Percentiles rank a stretch among this genome's conserved stretches.
Evolutionary conservation across 192 early-diverging fungal species (phyloP).

Genomic region (Chytriomyces confervae): DNA sequence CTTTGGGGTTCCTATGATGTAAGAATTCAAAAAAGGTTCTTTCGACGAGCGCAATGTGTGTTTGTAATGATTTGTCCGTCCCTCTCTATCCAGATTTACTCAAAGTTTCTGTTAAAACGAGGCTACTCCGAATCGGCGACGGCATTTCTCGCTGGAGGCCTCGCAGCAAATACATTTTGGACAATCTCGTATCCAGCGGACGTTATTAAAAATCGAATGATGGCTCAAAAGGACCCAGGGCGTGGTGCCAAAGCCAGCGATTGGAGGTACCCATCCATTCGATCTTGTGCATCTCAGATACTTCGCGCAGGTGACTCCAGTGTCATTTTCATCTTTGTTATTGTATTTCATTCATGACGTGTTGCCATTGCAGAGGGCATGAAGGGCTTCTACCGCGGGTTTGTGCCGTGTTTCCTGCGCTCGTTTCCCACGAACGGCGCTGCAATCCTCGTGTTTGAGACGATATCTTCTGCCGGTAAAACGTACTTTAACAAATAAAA

Average conservation of each 20-base stretch:
- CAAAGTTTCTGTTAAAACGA: slow-evolving; percentile 52
- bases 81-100: slow-evolving; percentile 67
- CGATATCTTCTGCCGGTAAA: slow-evolving; percentile 41
- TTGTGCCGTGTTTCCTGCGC: slow-evolving; percentile 86
- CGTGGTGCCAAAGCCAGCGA: background rate
- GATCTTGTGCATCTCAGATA: slow-evolving; percentile 61
- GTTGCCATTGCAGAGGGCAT: slow-evolving; percentile 66
- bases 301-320: slow-evolving; percentile 24
- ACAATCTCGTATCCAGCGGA: slow-evolving; percentile 80
- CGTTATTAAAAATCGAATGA: slow-evolving; percentile 91
- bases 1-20: slow-evolving; percentile 74
- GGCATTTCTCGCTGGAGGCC: slow-evolving; percentile 64
- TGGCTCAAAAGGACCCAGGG: slow-evolving; percentile 77
- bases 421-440: slow-evolving; percentile 95
- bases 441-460: slow-evolving; percentile 90
- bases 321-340: background rate
- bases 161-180: slow-evolving; percentile 93
- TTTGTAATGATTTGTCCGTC: slow-evolving; percentile 5
- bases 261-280: slow-evolving; percentile 62
- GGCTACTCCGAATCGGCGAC: slow-evolving; percentile 42
- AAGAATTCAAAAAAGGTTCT: background rate
- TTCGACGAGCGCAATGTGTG: background rate
- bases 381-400: slow-evolving; percentile 88
- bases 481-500: slow-evolving; percentile 16
- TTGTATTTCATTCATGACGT: slow-evolving; percentile 6